Evolutionary conservation across 257 asterid genomes (phyloP), one percentile per base, ranked within the genome.

Genomic region (Coffea canephora): DNA sequence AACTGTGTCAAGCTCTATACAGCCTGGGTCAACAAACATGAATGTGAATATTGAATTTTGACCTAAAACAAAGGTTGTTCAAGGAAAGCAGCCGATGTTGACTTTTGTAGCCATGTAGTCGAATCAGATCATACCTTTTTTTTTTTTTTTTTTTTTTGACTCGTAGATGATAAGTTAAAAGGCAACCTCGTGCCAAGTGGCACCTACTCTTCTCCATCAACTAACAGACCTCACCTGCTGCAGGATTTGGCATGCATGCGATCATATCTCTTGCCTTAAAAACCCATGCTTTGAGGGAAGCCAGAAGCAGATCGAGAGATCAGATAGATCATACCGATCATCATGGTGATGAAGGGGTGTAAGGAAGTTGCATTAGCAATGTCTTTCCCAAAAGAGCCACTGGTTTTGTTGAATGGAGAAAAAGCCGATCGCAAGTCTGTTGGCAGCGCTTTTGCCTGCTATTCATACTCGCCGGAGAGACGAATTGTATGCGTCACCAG

Each of bases 401-500:
- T 14, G 70, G 43, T 36, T 45, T 39, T 27, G 19, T 27, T n/a
- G 36, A 68, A 71, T 71, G 85, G 43, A 6, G 50, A 78, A 9
- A 68, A 31, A 0, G 73, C 43, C 43, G 43, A 39, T 39, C 43
- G 74, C 27, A 41, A 39, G 3, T 69, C 80, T 23, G 72, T 31
- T 19, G 13, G 76, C 41, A 78, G 54, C 49, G 18, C 39, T 54
- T 71, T 81, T 48, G 39, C 27, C 11, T 62, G 79, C 79, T 61
- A 57, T 65, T 55, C 81, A 64, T 36, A 80, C 75, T 25, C 79
- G 41, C 71, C 82, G 71, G 84, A 82, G 36, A 79, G 83, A 18
- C 57, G 67, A 73, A 34, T 79, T 5, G 84, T 85, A 41, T 85
- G 88, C 67, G 85, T 85, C n/a, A 85, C 86, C 71, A 59, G 84